Evolutionary conservation across 2,329 filamentous ascomycete genomes (phyloP), one percentile per base, ranked within the genome.

Genomic region (Ascochyta viciae-villosae): DNA sequence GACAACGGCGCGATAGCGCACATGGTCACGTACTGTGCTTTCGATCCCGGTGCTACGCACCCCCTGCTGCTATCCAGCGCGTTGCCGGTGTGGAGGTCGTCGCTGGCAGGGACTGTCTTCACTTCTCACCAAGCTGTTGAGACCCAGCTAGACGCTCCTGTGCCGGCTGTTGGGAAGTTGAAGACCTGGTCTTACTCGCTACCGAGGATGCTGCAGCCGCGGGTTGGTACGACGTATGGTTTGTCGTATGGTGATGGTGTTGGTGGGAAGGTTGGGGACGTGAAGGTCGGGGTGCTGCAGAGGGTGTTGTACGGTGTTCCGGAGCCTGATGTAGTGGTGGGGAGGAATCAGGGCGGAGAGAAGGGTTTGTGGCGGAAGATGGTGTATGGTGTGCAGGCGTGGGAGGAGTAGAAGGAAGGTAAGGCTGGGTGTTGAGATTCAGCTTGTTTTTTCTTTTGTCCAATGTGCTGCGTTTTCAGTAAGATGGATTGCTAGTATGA

Each of bases 151-250:
- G 7, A 3, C 3, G 15, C 1, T 23, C 19, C 42, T 8, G 29
- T 5, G 5, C 12, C 27, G 6, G 33, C 9, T 8, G 13, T 4
- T 8, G 47, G 19, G 13, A 26, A 26, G 23, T 3, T 35, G 3
- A 50, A 29, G 27, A 31, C 50, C 0, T 54, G 50, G 43, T 38
- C 50, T 1, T 38, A 41, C 15, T 37, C 52, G 22, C 58, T 64
- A 3, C 63, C 61, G 1, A 26, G 7, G 2, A 37, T 40, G 10
- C 49, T 67, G 24, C 48, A 31, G 31, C 64, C 61, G 4, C 34
- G 50, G 9, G 26, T 31, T 16, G 58, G 58, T 1, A 66, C 64
- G 7, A 66, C 61, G 27, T 66, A 58, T 35, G 54, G 38, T 24
- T 12, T 40, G 39, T 38, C 52, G 55, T 35, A 33, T 19, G 46